Evolutionary conservation across 176 grass and related monocot species (phyloP), one percentile per base, ranked within the genome.

Genomic region (Chrysopogon serrulatus): DNA sequence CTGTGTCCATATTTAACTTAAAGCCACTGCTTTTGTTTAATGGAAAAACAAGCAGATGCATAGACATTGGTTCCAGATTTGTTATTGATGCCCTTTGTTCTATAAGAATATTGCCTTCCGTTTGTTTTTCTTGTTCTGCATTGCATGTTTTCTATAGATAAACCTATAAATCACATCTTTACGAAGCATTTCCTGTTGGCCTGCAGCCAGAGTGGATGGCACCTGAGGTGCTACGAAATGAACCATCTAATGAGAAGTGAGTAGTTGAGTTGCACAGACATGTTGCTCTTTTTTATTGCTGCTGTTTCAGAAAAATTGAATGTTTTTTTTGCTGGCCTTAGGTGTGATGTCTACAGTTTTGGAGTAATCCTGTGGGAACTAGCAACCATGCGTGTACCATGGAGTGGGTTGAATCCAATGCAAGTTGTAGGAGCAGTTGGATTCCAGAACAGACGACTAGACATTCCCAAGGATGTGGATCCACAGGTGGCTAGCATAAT

Each of bases 191-290:
- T 82, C 6, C 19, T 91, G 71, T 81, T 83, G 74, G 36, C n/a
- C 30, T 87, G 81, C 91, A 99, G 96, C 96, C 96, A 5, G 96
- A 99, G 86, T 98, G 96, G 93, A 98, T 98, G 96, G 96, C 96
- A 83, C 96, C 96, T 26, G 96, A 98, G 85, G 96, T 96, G 37
- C 78, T 99, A 71, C 87, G 93, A 44, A 99, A 99, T 76, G 96
- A 99, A 67, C 96, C 91, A 83, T 90, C 91, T 44, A 92, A 96
- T 31, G 96, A 99, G 76, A 96, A 96, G 96, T 99, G 82, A 98
- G 92, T 79, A 78, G 7, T 18, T 76, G 59, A 77, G 17, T 79
- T 83, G 49, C 73, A 71, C 19, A 19, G 37, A 62, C 49, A 80
- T 77, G 31, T 65, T 79, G 37, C 8, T 27, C 28, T 49, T 78